These are phyloP conservation scores for Hyaloscypha bicolor DNA, from an alignment of 495 filamentous ascomycete genomes.

Conservation along the genomic window DNA sequence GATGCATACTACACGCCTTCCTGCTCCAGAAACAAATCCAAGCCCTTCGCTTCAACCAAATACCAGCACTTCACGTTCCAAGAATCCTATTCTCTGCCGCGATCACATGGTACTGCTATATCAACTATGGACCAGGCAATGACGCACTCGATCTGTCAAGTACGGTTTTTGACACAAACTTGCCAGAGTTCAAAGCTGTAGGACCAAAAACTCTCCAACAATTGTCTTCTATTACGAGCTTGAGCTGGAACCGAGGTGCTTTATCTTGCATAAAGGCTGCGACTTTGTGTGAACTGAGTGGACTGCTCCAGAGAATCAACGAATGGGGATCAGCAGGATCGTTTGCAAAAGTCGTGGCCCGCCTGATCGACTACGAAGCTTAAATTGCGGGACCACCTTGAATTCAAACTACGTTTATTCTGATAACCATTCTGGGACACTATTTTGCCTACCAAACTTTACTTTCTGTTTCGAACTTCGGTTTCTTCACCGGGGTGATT, in stretches of 20 bases:
- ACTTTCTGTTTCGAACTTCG: too few species aligned
- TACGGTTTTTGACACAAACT: not conserved
- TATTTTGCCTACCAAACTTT: too few species aligned
- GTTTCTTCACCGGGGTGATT: too few species aligned
- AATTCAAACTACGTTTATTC: not conserved
- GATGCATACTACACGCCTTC: conserved; percentile 26
- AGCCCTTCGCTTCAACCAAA: conserved; percentile 12
- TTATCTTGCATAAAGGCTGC: not conserved
- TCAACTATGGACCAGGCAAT: not conserved
- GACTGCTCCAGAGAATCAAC: not conserved
- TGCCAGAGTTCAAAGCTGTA: not conserved
- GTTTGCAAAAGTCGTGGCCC: not conserved
- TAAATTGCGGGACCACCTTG: not conserved
- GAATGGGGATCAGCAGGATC: not conserved
- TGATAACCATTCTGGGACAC: too few species aligned
- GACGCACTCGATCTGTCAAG: not conserved
- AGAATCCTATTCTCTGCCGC: conserved; percentile 22
- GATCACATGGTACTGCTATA: conserved; percentile 25
- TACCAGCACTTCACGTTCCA: conserved; percentile 29
- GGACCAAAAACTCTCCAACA: not conserved
- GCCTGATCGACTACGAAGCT: not conserved
- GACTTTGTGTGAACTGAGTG: not conserved
- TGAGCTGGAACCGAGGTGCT: not conserved
- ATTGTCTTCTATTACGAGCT: not conserved
- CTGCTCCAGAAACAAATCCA: conserved; percentile 20